These are phyloP conservation scores for Akanthomyces muscarius DNA, from an alignment of 2,329 filamentous ascomycete species.

Conservation along the genomic window DNA sequence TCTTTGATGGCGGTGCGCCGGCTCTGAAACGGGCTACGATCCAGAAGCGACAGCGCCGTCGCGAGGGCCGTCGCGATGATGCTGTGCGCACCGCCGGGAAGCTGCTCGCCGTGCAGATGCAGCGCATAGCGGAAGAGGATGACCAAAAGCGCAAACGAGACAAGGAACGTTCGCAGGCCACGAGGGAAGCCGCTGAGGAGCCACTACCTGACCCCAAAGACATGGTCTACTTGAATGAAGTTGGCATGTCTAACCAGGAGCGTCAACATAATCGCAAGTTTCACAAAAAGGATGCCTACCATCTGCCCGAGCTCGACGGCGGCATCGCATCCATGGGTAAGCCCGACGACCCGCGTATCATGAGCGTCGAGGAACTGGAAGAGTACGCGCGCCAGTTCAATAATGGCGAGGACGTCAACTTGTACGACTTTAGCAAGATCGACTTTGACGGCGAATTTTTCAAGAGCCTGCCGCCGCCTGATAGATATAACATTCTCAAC, in stretches of 20 bases:
- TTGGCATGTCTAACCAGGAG: conserved; percentile 75
- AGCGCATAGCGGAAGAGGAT: conserved; percentile 83
- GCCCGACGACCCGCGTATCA: conserved; percentile 88
- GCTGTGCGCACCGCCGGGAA: conserved; percentile 87
- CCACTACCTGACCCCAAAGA: conserved; percentile 62
- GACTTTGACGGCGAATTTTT: conserved; percentile 97
- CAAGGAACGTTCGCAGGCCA: conserved; percentile 39
- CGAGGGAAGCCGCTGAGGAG: conserved; percentile 54
- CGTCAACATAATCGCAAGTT: conserved; percentile 72
- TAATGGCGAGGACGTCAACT: conserved; percentile 80
- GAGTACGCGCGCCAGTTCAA: conserved; percentile 92
- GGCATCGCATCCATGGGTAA: conserved; percentile 82
- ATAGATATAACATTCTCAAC: conserved; percentile 96
- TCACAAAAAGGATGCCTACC: conserved; percentile 89
- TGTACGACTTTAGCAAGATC: conserved; percentile 98
- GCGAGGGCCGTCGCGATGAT: conserved; percentile 90
- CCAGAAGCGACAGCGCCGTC: conserved; percentile 66
- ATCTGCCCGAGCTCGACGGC: conserved; percentile 80
- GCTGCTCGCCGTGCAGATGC: conserved; percentile 89
- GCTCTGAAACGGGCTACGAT: conserved; percentile 89
- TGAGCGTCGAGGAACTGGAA: conserved; percentile 92
- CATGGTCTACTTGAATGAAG: conserved; percentile 87
- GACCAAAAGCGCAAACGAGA: conserved; percentile 57
- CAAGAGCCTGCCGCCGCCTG: conserved; percentile 78
- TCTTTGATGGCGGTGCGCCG: conserved; percentile 95